phyloP scores from a whole-genome alignment of 2,329 filamentous ascomycete species.

The Pseudogymnoascus sp. region DNA sequence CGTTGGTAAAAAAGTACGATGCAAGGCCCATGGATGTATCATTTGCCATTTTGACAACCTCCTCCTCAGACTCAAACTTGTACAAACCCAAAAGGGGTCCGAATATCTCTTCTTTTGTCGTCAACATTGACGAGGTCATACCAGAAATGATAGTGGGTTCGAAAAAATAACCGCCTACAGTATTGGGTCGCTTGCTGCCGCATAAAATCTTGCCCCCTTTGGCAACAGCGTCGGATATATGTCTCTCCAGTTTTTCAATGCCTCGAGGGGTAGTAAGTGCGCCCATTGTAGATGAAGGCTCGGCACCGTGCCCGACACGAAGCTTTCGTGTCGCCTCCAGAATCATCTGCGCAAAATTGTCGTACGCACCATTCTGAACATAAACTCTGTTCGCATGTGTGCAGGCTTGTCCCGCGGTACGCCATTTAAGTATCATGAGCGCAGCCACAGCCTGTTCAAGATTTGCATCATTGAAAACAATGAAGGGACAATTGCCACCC shows the following conservation, averaged over 20 bases:
- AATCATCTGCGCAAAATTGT: conserved; percentile 49
- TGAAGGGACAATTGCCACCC: conserved; percentile 57
- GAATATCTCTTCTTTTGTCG: conserved; percentile 52
- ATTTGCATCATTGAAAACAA: conserved; percentile 57
- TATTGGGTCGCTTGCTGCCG: conserved; percentile 46
- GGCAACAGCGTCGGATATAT: conserved; percentile 56
- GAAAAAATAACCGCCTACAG: conserved; percentile 56
- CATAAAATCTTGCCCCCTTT: conserved; percentile 55
- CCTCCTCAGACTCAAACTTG: conserved; percentile 57
- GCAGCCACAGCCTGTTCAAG: conserved; percentile 44
- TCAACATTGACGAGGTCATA: conserved; percentile 48
- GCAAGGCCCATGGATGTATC: conserved; percentile 55
- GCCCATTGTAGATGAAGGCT: conserved; percentile 48
- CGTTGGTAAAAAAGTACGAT: conserved; percentile 61
- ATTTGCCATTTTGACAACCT: conserved; percentile 52
- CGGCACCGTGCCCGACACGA: conserved; percentile 53
- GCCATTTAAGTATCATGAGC: conserved; percentile 44
- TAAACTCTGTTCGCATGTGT: conserved; percentile 59
- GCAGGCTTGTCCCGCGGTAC: conserved; percentile 56
- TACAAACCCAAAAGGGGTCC: conserved; percentile 56
- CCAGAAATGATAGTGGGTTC: conserved; percentile 56
- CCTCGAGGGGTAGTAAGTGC: conserved; percentile 49
- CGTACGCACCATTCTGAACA: conserved; percentile 54
- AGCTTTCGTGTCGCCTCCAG: conserved; percentile 45
- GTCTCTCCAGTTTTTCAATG: conserved; percentile 47